These are phyloP conservation scores for Wickerhamiella nectarea DNA, from an alignment of 805 yeast genomes.

Conservation along the genomic window DNA sequence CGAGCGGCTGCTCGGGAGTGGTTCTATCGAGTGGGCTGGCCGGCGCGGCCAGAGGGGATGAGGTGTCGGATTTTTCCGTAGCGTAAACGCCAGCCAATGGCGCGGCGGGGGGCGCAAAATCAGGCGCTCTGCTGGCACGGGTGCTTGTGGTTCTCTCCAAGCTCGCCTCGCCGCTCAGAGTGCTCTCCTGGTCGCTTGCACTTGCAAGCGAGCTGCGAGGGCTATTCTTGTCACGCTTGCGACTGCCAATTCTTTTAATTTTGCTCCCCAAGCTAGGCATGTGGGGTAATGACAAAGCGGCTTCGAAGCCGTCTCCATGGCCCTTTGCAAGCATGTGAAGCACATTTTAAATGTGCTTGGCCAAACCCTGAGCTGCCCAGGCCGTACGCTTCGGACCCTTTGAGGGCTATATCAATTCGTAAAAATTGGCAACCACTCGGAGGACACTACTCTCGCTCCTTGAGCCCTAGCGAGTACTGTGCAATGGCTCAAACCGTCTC, in stretches of 20 bases:
- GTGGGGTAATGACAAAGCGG: not conserved
- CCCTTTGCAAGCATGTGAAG: no score
- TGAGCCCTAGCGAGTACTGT: no score
- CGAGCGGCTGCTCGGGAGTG: conserved; percentile 1
- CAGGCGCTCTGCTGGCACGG: not conserved
- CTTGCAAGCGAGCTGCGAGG: not conserved
- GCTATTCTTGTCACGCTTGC: not conserved
- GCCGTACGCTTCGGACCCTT: no score
- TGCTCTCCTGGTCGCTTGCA: not conserved
- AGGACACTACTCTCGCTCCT: no score
- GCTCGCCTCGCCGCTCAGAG: not conserved
- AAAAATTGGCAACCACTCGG: no score
- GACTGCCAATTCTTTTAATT: not conserved
- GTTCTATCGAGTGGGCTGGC: not conserved
- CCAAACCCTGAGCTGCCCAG: no score
- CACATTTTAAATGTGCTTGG: no score
- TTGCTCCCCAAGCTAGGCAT: not conserved
- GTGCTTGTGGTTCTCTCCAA: not conserved
- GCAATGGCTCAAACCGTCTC: no score
- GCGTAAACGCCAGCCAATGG: no score
- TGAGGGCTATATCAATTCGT: no score
- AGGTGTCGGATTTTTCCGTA: no score
- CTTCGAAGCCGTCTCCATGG: not conserved
- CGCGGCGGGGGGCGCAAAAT: not conserved
- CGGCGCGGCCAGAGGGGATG: no score